Percentiles rank a stretch among this genome's conserved stretches.
Evolutionary conservation across 441 rosid species (phyloP).

Genomic region (Bruguiera hainesii): DNA sequence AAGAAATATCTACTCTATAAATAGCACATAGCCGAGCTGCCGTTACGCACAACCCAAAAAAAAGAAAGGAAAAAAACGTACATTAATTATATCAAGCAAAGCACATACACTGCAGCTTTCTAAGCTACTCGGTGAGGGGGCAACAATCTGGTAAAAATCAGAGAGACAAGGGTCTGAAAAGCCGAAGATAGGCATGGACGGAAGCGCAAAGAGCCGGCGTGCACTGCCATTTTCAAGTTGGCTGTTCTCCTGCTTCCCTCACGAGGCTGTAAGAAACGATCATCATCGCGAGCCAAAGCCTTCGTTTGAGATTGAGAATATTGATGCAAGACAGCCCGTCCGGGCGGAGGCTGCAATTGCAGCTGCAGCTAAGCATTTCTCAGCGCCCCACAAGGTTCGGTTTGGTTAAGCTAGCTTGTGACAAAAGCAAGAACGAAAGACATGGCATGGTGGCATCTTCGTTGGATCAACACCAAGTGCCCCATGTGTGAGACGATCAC

Average conservation of each 20-base stretch:
- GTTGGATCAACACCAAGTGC: no score
- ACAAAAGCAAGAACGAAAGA: not conserved
- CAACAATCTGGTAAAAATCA: not conserved
- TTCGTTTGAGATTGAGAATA: no score
- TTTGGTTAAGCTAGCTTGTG: constrained; percentile 16
- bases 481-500: no score
- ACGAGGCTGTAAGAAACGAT: not conserved
- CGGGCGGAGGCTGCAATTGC: constrained; percentile 21
- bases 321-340: not conserved
- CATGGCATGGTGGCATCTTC: not conserved
- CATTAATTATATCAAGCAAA: no score
- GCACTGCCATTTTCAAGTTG: constrained; percentile 4
- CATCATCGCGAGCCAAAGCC: not conserved
- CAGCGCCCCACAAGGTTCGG: constrained; percentile 29
- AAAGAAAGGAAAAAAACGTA: not conserved
- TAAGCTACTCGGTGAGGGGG: not conserved
- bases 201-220: not conserved
- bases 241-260: constrained; percentile 5
- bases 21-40: not conserved
- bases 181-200: constrained; percentile 18
- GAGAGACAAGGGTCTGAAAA: not conserved
- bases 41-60: not conserved
- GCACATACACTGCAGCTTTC: not conserved
- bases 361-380: constrained; percentile 41
- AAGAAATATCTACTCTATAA: constrained; percentile 11